Base-by-base conservation (phyloP, 108 stramenopile species). In the Epithemia pelagica region DNA sequence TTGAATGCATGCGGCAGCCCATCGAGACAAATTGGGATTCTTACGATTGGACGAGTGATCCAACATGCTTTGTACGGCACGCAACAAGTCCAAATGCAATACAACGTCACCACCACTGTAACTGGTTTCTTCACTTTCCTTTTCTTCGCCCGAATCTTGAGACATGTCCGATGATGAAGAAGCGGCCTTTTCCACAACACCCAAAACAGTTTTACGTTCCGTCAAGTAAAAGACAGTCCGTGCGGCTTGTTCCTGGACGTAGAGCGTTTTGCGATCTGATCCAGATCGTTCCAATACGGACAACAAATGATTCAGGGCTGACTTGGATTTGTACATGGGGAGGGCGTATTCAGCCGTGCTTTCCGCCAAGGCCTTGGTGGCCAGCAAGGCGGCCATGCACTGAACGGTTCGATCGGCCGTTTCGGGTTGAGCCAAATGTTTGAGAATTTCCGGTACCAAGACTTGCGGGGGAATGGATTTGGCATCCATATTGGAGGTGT, bases 231-330 rank as follows among this genome's bases (percentile, higher is more conserved):
- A 92, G 32, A 92, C 61, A 15, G 77, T 66, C 27, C 77, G 80
- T 18, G 81, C 81, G 7, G 88, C 91, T 63, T 89, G 85, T 65
- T 92, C 91, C 61, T 86, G 76, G 0, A 89, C 87, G 65, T 78
- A 78, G 22, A 92, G 66, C 24, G 85, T 86, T 69, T 65, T 71
- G 29, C 74, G 64, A 69, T 85, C 85, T 15, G 79, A 76, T 29
- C 88, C 88, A 61, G 79, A 81, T 57, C 88, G 80, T 68, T 92
- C 88, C 65, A 92, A 66, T 26, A 88, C 62, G 18, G 63, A 58
- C 69, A 89, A 56, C 23, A 92, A 76, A 10, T 72, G 72, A 60
- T 92, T 69, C 18, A 91, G 54, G 18, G 72, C 75, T 29, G 29
- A 31, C 28, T 66, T 68, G 19, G 70, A 71, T 30, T 71, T 76